Percentiles rank a stretch among this genome's conserved stretches.
Evolutionary conservation across 2,329 filamentous ascomycete species (phyloP).

Genomic region (Xylaria arbuscula): DNA sequence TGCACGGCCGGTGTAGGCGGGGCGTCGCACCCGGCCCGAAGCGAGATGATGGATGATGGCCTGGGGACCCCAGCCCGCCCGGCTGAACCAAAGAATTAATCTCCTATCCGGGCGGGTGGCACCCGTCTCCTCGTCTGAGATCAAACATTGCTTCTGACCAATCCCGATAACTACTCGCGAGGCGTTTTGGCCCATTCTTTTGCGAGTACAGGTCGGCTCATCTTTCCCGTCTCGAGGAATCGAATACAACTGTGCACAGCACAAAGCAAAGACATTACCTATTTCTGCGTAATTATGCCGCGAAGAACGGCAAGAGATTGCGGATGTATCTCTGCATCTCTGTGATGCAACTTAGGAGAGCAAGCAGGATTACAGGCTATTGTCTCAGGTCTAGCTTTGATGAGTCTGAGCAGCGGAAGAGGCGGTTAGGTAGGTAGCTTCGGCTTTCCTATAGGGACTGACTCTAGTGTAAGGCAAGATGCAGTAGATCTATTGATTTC

Average conservation of each 20-base stretch:
- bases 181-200: background rate
- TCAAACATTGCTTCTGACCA: slow-evolving; percentile 8
- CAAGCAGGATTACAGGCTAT: background rate
- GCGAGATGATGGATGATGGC: background rate
- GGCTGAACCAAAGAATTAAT: slow-evolving; percentile 13
- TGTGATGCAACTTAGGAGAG: background rate
- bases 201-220: slow-evolving; percentile 4
- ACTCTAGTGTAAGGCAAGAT: slow-evolving; percentile 1
- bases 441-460: background rate
- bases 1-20: slow-evolving; percentile 3
- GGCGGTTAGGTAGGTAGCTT: background rate
- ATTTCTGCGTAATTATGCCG: background rate
- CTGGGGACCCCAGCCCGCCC: background rate
- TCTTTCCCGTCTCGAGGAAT: background rate
- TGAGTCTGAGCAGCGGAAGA: background rate
- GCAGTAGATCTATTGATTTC: slow-evolving; percentile 12
- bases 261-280: background rate
- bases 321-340: background rate
- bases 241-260: background rate
- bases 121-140: slow-evolving; percentile 3
- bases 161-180: slow-evolving; percentile 1
- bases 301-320: background rate
- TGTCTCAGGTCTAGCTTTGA: background rate
- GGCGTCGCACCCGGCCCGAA: slow-evolving; percentile 8
- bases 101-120: slow-evolving; percentile 8